Conservation (phyloP, 2,329 filamentous ascomycete genomes). For the Fusarium pseudoanthophilum region DNA sequence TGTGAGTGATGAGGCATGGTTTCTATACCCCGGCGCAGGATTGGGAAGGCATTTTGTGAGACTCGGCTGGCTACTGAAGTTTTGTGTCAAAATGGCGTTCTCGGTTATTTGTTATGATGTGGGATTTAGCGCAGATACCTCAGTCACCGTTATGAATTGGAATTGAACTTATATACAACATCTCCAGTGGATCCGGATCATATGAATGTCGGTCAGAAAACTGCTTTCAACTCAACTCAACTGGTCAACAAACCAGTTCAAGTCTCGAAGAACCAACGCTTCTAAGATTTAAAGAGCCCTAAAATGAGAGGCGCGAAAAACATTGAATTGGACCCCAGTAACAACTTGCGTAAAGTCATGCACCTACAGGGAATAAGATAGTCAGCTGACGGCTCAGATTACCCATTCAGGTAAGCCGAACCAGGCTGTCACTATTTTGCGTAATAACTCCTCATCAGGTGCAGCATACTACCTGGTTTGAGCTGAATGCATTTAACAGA, state of each 20-base stretch:
- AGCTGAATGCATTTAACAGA: not conserved
- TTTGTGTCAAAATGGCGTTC: slow-evolving; percentile 18
- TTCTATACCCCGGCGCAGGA: slow-evolving; percentile 26
- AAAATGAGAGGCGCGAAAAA: not conserved
- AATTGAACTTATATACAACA: not conserved
- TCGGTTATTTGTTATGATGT: slow-evolving; percentile 3
- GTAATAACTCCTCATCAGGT: not conserved
- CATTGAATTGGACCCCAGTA: not conserved
- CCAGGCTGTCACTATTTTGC: not conserved
- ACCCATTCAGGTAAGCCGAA: not conserved
- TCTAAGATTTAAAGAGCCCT: not conserved
- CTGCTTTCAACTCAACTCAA: not conserved
- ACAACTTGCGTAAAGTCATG: not conserved
- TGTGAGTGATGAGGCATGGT: slow-evolving; percentile 21
- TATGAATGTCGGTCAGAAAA: not conserved
- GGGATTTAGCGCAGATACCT: slow-evolving; percentile 21
- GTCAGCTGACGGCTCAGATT: not conserved
- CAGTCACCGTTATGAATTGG: slow-evolving; percentile 5
- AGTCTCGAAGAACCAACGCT: not conserved
- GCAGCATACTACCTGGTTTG: not conserved
- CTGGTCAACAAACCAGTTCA: not conserved
- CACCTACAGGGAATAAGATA: not conserved
- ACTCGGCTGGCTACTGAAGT: slow-evolving; percentile 15
- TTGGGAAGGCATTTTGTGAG: slow-evolving; percentile 14
- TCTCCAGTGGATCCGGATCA: too few species aligned